These are phyloP conservation scores for Fusarium nisikadoi DNA, from an alignment of 2,329 filamentous ascomycete species.

Conservation along the genomic window DNA sequence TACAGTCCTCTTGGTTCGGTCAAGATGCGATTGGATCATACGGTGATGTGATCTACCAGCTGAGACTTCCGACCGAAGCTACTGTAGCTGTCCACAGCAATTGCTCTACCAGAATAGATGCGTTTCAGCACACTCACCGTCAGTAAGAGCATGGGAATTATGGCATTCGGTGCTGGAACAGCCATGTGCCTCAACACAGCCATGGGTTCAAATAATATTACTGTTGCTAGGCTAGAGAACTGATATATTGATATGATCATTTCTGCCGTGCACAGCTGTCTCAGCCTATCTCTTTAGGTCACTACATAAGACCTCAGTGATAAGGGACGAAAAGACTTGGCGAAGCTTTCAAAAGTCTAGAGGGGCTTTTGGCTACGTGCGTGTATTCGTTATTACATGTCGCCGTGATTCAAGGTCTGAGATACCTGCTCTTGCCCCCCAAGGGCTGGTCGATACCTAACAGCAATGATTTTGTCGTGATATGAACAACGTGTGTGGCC, in stretches of 20 bases:
- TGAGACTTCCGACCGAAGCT: not conserved
- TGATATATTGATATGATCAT: not conserved
- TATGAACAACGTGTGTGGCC: not conserved
- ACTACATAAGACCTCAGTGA: not conserved
- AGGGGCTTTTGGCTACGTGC: not conserved
- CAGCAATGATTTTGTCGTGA: not conserved
- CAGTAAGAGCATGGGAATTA: not conserved
- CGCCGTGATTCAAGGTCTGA: not conserved
- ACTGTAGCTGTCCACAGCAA: not conserved
- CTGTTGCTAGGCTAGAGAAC: not conserved
- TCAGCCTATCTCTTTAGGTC: not conserved
- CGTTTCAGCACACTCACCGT: not conserved
- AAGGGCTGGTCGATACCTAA: not conserved
- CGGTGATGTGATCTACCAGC: not conserved
- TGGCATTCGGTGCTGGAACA: not conserved
- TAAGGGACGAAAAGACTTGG: not conserved
- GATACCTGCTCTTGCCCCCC: not conserved
- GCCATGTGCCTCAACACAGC: not conserved
- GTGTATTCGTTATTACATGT: not conserved
- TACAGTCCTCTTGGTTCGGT: not conserved
- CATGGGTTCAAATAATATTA: not conserved
- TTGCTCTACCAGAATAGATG: not conserved
- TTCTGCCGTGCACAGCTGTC: not conserved
- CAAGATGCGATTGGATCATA: not conserved
- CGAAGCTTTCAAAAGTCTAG: not conserved